Evolutionary conservation across 2,329 filamentous ascomycete species (phyloP).

Genomic region (Nothophaeocryptopus gaeumannii): DNA sequence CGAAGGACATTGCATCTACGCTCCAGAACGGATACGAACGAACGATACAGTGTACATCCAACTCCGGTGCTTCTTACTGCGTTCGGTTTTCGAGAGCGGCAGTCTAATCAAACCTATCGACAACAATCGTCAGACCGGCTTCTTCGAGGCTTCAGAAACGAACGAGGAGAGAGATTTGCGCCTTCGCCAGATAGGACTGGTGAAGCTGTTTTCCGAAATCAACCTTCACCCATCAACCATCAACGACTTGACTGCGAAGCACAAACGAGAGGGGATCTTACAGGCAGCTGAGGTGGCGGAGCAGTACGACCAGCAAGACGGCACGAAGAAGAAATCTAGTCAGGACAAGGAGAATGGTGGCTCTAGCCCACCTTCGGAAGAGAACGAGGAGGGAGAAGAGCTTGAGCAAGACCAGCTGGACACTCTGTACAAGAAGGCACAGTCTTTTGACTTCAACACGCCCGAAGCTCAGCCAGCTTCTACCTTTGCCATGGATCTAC

Average conservation of each 20-base stretch:
- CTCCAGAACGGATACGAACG: conserved; percentile 77
- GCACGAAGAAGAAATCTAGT: conserved; percentile 48
- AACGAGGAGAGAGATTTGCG: conserved; percentile 79
- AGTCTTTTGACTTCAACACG: conserved; percentile 92
- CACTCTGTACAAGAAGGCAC: conserved; percentile 88
- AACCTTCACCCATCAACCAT: conserved; percentile 71
- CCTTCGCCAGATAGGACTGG: conserved; percentile 79
- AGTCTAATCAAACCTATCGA: conserved; percentile 62
- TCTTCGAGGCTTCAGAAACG: conserved; percentile 85
- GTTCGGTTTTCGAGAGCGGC: conserved; percentile 66
- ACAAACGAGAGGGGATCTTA: conserved; percentile 79
- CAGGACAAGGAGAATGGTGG: conserved; percentile 40
- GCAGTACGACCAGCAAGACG: conserved; percentile 59
- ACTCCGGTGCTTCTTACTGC: conserved; percentile 72
- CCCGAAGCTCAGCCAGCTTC: conserved; percentile 79
- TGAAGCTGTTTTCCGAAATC: conserved; percentile 86
- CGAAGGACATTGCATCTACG: conserved; percentile 83
- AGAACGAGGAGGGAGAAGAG: conserved; percentile 78
- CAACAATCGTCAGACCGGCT: conserved; percentile 66
- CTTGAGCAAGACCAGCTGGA: conserved; percentile 95
- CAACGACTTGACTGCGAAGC: conserved; percentile 72
- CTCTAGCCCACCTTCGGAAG: conserved; percentile 59
- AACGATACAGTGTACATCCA: conserved; percentile 96
- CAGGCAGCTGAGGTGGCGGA: conserved; percentile 87
- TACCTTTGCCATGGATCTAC: conserved; percentile 77